These are phyloP conservation scores for Rubia balearica DNA, from an alignment of 305 asterid species.

Conservation along the genomic window DNA sequence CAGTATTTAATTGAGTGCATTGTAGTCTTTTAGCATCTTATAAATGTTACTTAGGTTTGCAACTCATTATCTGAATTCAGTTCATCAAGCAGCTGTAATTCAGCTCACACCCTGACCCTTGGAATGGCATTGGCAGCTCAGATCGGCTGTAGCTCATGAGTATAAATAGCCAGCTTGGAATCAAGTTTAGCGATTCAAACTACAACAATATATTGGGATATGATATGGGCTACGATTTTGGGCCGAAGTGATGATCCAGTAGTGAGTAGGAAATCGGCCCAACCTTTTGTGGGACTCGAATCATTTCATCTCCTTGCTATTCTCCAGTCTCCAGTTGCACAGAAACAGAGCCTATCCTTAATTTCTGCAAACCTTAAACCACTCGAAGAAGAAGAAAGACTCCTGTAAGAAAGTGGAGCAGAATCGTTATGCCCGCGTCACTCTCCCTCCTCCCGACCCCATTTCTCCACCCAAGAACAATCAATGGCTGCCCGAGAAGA, in stretches of 20 bases:
- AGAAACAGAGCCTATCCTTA: neutral
- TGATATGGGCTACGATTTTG: neutral
- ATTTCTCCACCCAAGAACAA: slow-evolving; percentile 6
- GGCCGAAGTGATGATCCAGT: neutral
- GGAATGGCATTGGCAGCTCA: too few relatives aligned
- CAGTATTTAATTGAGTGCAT: too few relatives aligned
- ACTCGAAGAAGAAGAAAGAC: neutral
- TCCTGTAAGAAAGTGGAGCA: neutral
- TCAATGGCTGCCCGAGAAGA: slow-evolving; percentile 20
- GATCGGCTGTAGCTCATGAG: too few relatives aligned
- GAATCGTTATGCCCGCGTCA: slow-evolving; percentile 29
- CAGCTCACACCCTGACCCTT: too few relatives aligned
- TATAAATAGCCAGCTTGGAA: too few relatives aligned
- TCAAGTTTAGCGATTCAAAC: too few relatives aligned
- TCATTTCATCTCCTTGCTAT: neutral
- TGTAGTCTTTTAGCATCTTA: too few relatives aligned
- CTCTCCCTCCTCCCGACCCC: slow-evolving; percentile 21
- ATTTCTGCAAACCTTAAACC: neutral
- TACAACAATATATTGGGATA: too few relatives aligned
- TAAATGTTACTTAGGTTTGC: too few relatives aligned
- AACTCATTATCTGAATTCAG: too few relatives aligned
- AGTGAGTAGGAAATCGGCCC: neutral
- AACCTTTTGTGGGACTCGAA: neutral
- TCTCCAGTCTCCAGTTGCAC: neutral
- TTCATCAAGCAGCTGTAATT: too few relatives aligned